Conservation (phyloP, 2,329 filamentous ascomycete species). For the Aspergillus costaricaensis region DNA sequence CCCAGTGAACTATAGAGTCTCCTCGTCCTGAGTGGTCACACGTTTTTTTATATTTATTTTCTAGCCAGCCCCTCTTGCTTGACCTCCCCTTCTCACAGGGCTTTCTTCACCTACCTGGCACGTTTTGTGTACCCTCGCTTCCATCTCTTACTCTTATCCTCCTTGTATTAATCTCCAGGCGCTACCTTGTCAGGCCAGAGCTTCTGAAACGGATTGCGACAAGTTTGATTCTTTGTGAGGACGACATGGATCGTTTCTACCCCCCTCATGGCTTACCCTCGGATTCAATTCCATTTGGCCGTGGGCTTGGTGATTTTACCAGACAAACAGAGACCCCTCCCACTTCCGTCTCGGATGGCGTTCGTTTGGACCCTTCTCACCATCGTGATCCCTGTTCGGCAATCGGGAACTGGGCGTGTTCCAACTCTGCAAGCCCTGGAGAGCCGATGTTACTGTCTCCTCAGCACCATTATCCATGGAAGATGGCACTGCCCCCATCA, state of each 20-base stretch:
- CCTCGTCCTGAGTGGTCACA: slow-evolving; percentile 20
- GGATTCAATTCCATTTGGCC: slow-evolving; percentile 27
- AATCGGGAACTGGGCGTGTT: slow-evolving; percentile 26
- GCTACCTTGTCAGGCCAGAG: not conserved
- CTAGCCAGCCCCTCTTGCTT: slow-evolving; percentile 7
- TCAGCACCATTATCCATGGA: slow-evolving; percentile 17
- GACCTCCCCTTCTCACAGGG: not conserved
- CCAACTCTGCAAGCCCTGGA: slow-evolving; percentile 24
- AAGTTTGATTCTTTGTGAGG: slow-evolving; percentile 7
- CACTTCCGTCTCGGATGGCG: slow-evolving; percentile 15
- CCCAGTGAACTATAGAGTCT: slow-evolving; percentile 13
- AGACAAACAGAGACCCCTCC: slow-evolving; percentile 23
- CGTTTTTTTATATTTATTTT: slow-evolving; percentile 18
- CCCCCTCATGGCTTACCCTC: slow-evolving; percentile 21
- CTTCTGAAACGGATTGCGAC: not conserved
- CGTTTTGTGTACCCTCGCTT: not conserved
- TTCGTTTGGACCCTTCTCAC: slow-evolving; percentile 16
- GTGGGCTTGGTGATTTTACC: slow-evolving; percentile 21
- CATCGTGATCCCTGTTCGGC: slow-evolving; percentile 20
- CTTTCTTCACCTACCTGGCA: not conserved
- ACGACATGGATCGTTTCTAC: slow-evolving; percentile 28
- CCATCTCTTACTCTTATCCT: slow-evolving; percentile 2
- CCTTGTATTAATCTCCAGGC: not conserved
- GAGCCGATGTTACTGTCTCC: slow-evolving; percentile 18
- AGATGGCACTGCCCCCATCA: not conserved